Base-by-base conservation (phyloP, 2,329 filamentous ascomycete species). In the Monilinia polystroma region DNA sequence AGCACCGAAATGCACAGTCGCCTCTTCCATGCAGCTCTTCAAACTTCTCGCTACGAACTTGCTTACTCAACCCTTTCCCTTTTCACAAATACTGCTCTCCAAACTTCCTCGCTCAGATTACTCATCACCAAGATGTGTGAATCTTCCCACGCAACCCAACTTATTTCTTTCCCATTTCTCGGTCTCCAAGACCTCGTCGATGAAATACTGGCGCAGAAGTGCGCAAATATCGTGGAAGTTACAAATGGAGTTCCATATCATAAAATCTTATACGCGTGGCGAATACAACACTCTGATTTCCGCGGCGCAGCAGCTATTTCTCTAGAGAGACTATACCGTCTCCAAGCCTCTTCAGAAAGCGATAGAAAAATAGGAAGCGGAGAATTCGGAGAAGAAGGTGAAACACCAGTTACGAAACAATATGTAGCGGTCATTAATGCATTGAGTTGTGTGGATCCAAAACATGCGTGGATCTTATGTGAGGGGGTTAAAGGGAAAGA, bases 341-440 rank as follows among this genome's bases (percentile, higher is more conserved):
- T 90, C 20, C 82, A 83, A 68, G 79, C 81, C 35, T 81, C 85
- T 0, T 85, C 86, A 32, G 84, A 87, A 70, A 85, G 84, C 3
- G 85, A 89, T 68, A 82, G 81, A 69, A 78, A 84, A n/a, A 72
- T 80, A 54, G 71, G 70, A 16, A 72, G 68, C n/a, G 86, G 88
- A 69, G 81, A 82, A 4, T 79, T 87, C 14, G 72, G 68, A 10
- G 87, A 88, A 69, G 81, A 82, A 6, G 80, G 88, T 11, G 87
- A 89, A 72, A 89, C 87, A 0, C 82, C 83, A 0, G 83, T 91
- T 43, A 87, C 89, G 57, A 86, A 90, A 72, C 90, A 92, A 74
- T 95, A 96, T 73, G 81, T 98, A n/a, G 84, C 93, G 69, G 85
- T 99, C 55, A 96, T 99, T 80, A 99, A 99, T 76, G 89, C 92